phyloP scores from a whole-genome alignment of 2,329 filamentous ascomycete genomes.

The Fusarium liriodendri region DNA sequence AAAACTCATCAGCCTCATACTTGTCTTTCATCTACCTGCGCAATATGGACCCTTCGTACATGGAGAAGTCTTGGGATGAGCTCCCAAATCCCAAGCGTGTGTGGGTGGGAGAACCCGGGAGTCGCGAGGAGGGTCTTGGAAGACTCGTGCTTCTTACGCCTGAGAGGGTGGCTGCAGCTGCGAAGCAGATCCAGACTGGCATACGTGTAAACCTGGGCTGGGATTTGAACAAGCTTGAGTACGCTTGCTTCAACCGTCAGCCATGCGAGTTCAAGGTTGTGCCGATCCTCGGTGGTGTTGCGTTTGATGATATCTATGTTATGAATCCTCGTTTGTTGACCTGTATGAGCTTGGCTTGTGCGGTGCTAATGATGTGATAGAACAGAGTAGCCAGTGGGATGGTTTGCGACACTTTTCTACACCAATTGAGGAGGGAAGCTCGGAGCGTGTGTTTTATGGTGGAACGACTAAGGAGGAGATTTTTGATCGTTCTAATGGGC shows the following conservation, averaged over 20 bases:
- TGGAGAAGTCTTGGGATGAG: slow-evolving; percentile 36
- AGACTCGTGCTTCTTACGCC: slow-evolving; percentile 63
- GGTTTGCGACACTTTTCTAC: slow-evolving; percentile 62
- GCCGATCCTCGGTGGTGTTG: slow-evolving; percentile 57
- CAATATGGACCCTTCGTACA: slow-evolving; percentile 21
- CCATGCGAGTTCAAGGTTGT: slow-evolving; percentile 63
- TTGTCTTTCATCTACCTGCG: neutral
- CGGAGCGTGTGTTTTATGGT: slow-evolving; percentile 59
- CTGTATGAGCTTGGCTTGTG: neutral
- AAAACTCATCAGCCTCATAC: neutral
- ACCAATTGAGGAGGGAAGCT: slow-evolving; percentile 49
- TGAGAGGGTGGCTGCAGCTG: slow-evolving; percentile 58
- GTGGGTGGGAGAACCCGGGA: slow-evolving; percentile 58
- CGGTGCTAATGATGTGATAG: neutral
- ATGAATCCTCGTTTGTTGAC: slow-evolving; percentile 55
- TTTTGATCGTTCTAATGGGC: slow-evolving; percentile 53
- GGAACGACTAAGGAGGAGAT: slow-evolving; percentile 60
- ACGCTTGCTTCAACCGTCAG: slow-evolving; percentile 64
- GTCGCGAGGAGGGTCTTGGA: slow-evolving; percentile 63
- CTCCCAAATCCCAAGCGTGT: slow-evolving; percentile 61
- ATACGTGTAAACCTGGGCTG: slow-evolving; percentile 64
- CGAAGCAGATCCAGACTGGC: slow-evolving; percentile 63
- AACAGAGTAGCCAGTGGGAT: slow-evolving; percentile 65
- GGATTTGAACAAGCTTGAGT: slow-evolving; percentile 66
- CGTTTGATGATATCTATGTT: slow-evolving; percentile 62